phyloP scores from a whole-genome alignment of 768 basidiomycete genomes.

The Scleroderma bovista region DNA sequence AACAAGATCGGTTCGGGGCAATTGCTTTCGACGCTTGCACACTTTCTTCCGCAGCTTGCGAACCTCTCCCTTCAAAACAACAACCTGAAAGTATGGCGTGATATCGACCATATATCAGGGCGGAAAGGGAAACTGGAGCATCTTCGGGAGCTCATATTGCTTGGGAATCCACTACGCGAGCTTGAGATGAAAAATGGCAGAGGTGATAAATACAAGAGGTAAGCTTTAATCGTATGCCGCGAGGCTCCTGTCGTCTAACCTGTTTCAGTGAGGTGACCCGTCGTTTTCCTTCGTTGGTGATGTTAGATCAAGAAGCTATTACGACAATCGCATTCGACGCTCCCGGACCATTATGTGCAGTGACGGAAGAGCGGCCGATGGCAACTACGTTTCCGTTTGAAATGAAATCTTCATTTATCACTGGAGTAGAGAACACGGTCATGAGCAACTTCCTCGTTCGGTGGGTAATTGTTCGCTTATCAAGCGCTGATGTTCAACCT shows the following conservation, averaged over 20 bases:
- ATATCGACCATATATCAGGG: conserved; percentile 60
- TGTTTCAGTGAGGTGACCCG: conserved; percentile 65
- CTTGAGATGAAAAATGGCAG: conserved; percentile 50
- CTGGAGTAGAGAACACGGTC: conserved; percentile 62
- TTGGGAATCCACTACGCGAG: conserved; percentile 72
- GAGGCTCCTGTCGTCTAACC: conserved; percentile 1
- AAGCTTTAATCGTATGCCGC: conserved; percentile 15
- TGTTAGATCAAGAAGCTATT: conserved; percentile 81
- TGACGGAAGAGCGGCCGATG: conserved; percentile 37
- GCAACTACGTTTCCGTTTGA: conserved; percentile 74
- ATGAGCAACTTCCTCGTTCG: conserved; percentile 76
- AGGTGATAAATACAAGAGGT: conserved; percentile 68
- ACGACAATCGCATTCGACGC: conserved; percentile 74
- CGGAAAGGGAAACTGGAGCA: conserved; percentile 52
- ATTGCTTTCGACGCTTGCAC: conserved; percentile 54
- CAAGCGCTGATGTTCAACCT: conserved; percentile 8
- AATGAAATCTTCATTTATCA: conserved; percentile 69
- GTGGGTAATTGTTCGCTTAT: conserved; percentile 35
- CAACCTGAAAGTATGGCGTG: conserved; percentile 59
- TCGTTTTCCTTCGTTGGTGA: conserved; percentile 75
- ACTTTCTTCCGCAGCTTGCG: conserved; percentile 73
- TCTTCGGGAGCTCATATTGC: conserved; percentile 67
- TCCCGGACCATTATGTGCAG: conserved; percentile 45
- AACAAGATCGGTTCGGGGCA: conserved; percentile 61
- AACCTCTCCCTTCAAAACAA: conserved; percentile 83